A percentile compares a stretch with the other conserved stretches of the same genome.
Evolutionary conservation across 2,329 filamentous ascomycete species (phyloP).

Genomic region (Ceratocystis huliohia): DNA sequence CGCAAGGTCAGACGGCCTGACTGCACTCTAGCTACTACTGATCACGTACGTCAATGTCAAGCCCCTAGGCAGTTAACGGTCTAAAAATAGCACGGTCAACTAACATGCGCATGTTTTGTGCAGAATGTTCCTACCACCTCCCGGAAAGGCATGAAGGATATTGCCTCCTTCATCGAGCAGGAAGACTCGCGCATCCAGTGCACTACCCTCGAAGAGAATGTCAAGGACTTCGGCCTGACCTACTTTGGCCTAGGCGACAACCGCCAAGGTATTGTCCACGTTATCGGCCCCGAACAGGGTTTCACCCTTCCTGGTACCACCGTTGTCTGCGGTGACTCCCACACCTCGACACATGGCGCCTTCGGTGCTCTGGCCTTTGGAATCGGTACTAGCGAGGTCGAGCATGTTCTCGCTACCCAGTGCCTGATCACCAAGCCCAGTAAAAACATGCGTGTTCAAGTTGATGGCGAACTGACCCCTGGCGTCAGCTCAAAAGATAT

Average conservation of each 20-base stretch:
- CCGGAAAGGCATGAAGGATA: constrained; percentile 85
- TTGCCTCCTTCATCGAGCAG: constrained; percentile 86
- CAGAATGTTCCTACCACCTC: constrained; percentile 90
- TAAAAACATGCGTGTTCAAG: constrained; percentile 97
- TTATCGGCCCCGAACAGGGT: constrained; percentile 95
- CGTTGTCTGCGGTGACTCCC: constrained; percentile 93
- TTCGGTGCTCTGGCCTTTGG: constrained; percentile 92
- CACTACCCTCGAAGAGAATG: constrained; percentile 90
- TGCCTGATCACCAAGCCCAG: constrained; percentile 87
- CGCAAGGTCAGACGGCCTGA: constrained; percentile 84
- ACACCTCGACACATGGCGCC: constrained; percentile 94
- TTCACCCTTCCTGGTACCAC: constrained; percentile 97
- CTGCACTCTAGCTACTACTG: constrained; percentile 90
- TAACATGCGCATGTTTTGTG: constrained; percentile 21
- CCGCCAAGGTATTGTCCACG: constrained; percentile 94
- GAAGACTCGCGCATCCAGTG: constrained; percentile 89
- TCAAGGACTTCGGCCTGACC: constrained; percentile 89
- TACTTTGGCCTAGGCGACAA: constrained; percentile 96
- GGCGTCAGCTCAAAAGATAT: constrained; percentile 96
- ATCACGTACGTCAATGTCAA: constrained; percentile 57
- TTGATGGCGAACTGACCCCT: constrained; percentile 77
- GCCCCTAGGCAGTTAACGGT: background rate
- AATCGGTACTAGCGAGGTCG: constrained; percentile 95
- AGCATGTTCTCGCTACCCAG: constrained; percentile 95
- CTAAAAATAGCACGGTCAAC: constrained; percentile 13